phyloP scores from a whole-genome alignment of 768 basidiomycete genomes.

The Mycena alexandri region DNA sequence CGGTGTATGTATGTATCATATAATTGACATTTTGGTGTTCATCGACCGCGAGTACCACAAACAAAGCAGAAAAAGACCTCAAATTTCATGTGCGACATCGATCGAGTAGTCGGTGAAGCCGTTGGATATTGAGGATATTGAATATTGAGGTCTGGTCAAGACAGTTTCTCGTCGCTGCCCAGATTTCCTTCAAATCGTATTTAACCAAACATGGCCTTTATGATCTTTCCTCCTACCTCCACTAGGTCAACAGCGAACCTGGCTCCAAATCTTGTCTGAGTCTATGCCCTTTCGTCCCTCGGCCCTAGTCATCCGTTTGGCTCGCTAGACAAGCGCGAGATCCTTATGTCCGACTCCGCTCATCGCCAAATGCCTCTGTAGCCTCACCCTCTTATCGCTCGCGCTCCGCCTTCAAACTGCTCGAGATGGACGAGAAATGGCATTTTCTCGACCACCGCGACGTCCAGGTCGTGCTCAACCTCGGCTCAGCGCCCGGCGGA shows the following conservation, averaged over 20 bases:
- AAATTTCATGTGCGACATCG: too few relatives aligned
- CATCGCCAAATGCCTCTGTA: conserved; percentile 27
- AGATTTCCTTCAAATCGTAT: too few relatives aligned
- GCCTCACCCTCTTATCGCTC: conserved; percentile 71
- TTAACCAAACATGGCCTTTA: not conserved
- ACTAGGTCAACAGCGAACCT: too few relatives aligned
- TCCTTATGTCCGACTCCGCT: conserved; percentile 69
- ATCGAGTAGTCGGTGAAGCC: too few relatives aligned
- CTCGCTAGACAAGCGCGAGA: conserved; percentile 77
- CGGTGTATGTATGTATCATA: conserved; percentile 11
- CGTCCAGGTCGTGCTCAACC: conserved; percentile 79
- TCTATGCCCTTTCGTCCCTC: conserved; percentile 43
- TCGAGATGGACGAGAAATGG: conserved; percentile 77
- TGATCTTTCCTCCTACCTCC: too few relatives aligned
- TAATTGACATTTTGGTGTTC: too few relatives aligned
- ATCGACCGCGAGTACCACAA: too few relatives aligned
- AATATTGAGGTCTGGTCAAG: too few relatives aligned
- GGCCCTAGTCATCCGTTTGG: conserved; percentile 63
- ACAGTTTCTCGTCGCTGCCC: too few relatives aligned
- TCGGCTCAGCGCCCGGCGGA: conserved; percentile 93
- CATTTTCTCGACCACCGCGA: conserved; percentile 64
- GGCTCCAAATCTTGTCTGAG: not conserved
- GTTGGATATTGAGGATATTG: too few relatives aligned
- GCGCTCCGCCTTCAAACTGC: conserved; percentile 92
- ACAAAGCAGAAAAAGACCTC: too few relatives aligned